Conservation (phyloP, 2,329 filamentous ascomycete genomes). For the Elsinoe necatrix region DNA sequence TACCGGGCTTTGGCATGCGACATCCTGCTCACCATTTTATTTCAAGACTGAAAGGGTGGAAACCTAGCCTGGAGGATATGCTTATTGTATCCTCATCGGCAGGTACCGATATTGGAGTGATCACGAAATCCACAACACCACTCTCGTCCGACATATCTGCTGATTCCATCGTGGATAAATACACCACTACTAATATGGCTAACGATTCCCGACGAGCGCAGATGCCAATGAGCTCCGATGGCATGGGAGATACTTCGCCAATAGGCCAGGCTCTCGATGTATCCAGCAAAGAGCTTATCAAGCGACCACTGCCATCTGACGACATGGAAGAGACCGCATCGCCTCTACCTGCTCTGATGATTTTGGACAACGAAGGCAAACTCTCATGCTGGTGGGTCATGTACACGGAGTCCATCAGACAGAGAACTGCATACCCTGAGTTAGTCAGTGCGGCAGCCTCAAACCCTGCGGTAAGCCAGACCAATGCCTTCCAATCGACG, state of each 20-base stretch:
- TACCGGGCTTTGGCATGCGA: constrained; percentile 52
- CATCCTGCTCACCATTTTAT: constrained; percentile 67
- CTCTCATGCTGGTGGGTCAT: constrained; percentile 85
- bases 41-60: constrained; percentile 68
- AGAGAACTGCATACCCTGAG: constrained; percentile 64
- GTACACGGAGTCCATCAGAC: constrained; percentile 75
- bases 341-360: constrained; percentile 74
- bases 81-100: constrained; percentile 76
- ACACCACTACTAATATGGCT: constrained; percentile 62
- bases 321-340: constrained; percentile 70
- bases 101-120: constrained; percentile 66
- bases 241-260: constrained; percentile 61
- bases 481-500: constrained; percentile 21
- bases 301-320: constrained; percentile 61
- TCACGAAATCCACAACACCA: constrained; percentile 64
- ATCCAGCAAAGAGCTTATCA: constrained; percentile 70
- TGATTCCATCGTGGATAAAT: constrained; percentile 55
- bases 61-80: constrained; percentile 70
- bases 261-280: constrained; percentile 77
- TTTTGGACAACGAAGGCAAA: constrained; percentile 81
- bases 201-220: constrained; percentile 68
- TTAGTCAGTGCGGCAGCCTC: constrained; percentile 44
- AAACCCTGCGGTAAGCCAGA: constrained; percentile 22
- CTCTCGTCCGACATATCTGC: constrained; percentile 54
- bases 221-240: constrained; percentile 53